Evolutionary conservation across 2,329 filamentous ascomycete genomes (phyloP).

Genomic region (Talaromyces sp.): DNA sequence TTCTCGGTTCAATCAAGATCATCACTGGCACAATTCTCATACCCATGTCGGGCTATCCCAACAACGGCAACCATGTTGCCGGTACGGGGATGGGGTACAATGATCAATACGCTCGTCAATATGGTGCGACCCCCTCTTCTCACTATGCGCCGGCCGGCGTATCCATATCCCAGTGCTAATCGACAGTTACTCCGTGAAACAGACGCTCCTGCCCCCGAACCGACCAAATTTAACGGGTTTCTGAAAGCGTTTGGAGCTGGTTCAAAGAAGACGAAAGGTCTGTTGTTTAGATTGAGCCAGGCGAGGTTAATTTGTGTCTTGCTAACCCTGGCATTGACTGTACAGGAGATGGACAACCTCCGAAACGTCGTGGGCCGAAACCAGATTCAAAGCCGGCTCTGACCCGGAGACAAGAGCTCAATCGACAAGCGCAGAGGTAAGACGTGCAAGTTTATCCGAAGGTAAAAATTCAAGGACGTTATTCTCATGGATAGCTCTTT

Average conservation of each 20-base stretch:
- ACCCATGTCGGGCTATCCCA: conserved; percentile 5
- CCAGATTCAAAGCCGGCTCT: conserved; percentile 93
- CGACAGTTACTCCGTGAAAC: background rate
- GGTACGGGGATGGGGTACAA: conserved; percentile 3
- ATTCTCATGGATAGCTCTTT: background rate
- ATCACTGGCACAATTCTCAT: background rate
- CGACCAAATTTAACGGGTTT: conserved; percentile 47
- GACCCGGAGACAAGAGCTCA: conserved; percentile 86
- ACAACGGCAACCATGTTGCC: background rate
- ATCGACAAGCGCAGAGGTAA: conserved; percentile 91
- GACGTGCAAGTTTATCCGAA: conserved; percentile 16
- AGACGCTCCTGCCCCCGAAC: conserved; percentile 6
- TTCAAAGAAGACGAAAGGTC: conserved; percentile 74
- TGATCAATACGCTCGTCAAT: conserved; percentile 1
- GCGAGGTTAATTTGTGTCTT: background rate
- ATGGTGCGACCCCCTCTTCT: background rate
- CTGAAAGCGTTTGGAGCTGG: conserved; percentile 57
- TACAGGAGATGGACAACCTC: conserved; percentile 67
- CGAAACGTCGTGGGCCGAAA: conserved; percentile 89
- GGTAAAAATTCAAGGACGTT: conserved; percentile 13
- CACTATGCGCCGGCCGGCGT: background rate
- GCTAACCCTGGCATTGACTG: conserved; percentile 10
- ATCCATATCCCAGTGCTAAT: background rate
- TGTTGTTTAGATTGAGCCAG: conserved; percentile 16
- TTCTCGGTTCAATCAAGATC: background rate